Evolutionary conservation across 257 asterid genomes (phyloP).

Genomic region (Leonotis leonurus): DNA sequence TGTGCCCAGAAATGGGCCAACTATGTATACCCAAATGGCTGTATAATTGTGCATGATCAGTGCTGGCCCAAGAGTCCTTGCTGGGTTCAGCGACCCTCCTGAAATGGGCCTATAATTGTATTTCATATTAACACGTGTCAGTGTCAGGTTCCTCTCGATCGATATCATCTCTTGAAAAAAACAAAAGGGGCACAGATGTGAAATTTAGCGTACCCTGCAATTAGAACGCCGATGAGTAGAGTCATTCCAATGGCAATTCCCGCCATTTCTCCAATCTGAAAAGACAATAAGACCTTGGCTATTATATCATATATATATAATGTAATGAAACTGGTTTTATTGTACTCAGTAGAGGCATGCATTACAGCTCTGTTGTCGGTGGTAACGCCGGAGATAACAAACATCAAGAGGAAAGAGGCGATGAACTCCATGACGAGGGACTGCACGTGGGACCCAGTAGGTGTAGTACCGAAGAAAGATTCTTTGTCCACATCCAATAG

Average conservation of each 20-base stretch:
- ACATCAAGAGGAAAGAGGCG: constrained; percentile 48
- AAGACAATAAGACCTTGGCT: too few relatives aligned
- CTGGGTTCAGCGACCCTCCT: constrained; percentile 65
- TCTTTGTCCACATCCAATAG: constrained; percentile 30
- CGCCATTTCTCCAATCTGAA: constrained; percentile 69
- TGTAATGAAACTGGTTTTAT: too few relatives aligned
- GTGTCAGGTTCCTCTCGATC: too few relatives aligned
- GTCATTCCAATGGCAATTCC: constrained; percentile 81
- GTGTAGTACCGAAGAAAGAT: constrained; percentile 41
- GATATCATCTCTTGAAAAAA: too few relatives aligned
- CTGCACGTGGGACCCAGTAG: constrained; percentile 42
- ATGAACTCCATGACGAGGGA: constrained; percentile 51
- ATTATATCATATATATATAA: too few relatives aligned
- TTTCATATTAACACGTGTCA: too few relatives aligned
- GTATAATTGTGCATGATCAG: constrained; percentile 32
- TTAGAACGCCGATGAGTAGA: constrained; percentile 38
- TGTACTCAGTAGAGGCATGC: too few relatives aligned
- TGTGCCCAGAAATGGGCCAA: constrained; percentile 50
- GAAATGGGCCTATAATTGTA: too few relatives aligned
- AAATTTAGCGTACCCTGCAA: too few relatives aligned
- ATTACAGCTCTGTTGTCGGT: constrained; percentile 68
- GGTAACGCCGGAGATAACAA: constrained; percentile 68
- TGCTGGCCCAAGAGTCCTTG: constrained; percentile 64
- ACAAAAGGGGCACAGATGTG: too few relatives aligned
- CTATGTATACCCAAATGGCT: constrained; percentile 45